phyloP scores from a whole-genome alignment of 345 rosid species.

The Hypericum androsaemum region DNA sequence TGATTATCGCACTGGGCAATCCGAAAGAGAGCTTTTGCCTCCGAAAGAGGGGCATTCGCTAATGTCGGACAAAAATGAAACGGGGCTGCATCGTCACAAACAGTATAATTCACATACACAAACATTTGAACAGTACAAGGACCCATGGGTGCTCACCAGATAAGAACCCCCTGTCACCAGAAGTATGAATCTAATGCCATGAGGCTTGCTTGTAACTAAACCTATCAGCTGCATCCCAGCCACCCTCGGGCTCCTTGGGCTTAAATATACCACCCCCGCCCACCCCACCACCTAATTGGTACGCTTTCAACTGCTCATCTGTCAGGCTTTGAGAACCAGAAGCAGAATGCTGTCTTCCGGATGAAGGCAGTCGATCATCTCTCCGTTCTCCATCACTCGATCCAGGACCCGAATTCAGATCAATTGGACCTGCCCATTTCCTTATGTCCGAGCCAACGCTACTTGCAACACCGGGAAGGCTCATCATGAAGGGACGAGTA shows the following conservation, averaged over 20 bases:
- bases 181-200: slow-evolving; percentile 51
- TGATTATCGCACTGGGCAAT: no score
- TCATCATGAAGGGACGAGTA: slow-evolving; percentile 1
- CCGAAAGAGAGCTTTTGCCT: no score
- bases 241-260: slow-evolving; percentile 4
- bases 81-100: no score
- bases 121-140: no score
- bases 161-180: no score
- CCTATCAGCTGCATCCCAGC: slow-evolving; percentile 2
- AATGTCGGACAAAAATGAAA: no score
- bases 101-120: no score
- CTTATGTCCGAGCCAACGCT: not conserved
- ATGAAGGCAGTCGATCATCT: not conserved
- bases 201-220: slow-evolving; percentile 49
- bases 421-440: slow-evolving; percentile 6
- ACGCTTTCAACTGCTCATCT: slow-evolving; percentile 1
- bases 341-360: not conserved
- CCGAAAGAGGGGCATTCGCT: no score
- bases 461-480: not conserved
- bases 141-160: no score
- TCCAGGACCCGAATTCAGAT: slow-evolving; percentile 5
- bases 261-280: slow-evolving; percentile 28
- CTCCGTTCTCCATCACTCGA: not conserved
- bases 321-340: not conserved
- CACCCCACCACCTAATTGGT: slow-evolving; percentile 10